Evolutionary conservation across 2,329 filamentous ascomycete genomes (phyloP), one percentile per base, ranked within the genome.

Genomic region (Zasmidium cellare): DNA sequence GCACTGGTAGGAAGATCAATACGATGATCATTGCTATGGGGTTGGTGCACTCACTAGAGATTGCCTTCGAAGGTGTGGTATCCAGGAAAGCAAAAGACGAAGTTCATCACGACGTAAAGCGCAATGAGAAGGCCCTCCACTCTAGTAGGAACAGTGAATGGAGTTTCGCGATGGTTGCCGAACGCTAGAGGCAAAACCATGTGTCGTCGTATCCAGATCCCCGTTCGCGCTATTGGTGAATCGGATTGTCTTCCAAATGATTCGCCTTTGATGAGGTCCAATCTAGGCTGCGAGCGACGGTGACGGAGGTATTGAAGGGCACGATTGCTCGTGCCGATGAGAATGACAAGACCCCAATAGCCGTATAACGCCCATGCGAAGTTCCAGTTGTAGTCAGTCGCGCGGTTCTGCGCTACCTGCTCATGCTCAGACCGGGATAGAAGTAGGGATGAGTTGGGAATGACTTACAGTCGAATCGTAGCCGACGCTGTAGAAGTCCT

Each of bases 11-110:
- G 35, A n/a, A 41, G 12, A 31, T 31, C 7, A 7, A 7, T 7
- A 14, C 28, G 14, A 7, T 31, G 28, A 31, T 14, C 28, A 31
- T 7, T 7, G 28, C 28, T 7, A 31, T 7, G 28, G 28, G 28
- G 22, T 20, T 44, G 25, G 5, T 11, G 25, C 25, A 68, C 76
- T 53, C 70, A 79, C 75, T 80, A 81, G 3, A 82, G 72, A 57
- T 82, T 82, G 7, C 74, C 76, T 2, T 69, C 57, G 9, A 79
- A 78, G 0, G 77, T 65, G 2, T 73, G 71, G 59, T 83, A 82
- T 9, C 71, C 74, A 20, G 77, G 69, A n/a, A 71, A 68, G 31
- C 75, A 80, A 1, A 82, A 61, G 1, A 76, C 54, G 2, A 76
- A 67, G 50, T 76, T 81, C 9, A 83, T 53, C 1, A 73, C 7